Base-by-base conservation (phyloP, 768 basidiomycete species). In the Termitomyces sp. region DNA sequence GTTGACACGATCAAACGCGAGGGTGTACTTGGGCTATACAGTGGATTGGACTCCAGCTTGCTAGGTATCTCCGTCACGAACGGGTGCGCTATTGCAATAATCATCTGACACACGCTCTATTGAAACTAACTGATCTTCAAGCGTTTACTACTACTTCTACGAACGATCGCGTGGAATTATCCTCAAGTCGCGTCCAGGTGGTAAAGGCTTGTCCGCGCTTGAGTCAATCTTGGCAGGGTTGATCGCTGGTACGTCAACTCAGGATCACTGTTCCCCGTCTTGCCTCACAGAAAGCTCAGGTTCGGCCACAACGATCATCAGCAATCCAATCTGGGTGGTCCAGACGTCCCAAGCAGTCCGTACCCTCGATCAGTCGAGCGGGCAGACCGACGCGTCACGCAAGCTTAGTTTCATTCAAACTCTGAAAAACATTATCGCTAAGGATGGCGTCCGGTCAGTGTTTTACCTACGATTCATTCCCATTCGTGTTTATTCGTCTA, bases 321-420 rank as follows among this genome's bases (percentile, higher is more conserved):
- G 85, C 67, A 98, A 98, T 70, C 96, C 96, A 2, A 88, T 98
- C 57, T 99, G 97, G 97, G 93, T 97, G 46, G 78, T 98, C 21
- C 94, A 98, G 68, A 93, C 93, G 5, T 87, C 87, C 8, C 93
- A 96, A 68, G 86, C 89, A 9, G 86, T 88, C 32, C 79, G 76
- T 48, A 83, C 81, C 34, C 69, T 83, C 69, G 66, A 76, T 37
- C 49, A 59, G 40, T 53, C 61, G 11, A 60, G 60, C n/a, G 71
- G 73, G 42, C 60, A 68, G 11, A 55, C 66, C 28, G 67, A 68
- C 21, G 56, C 62, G 9, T 56, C 70, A 7, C 66, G 71, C 65
- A 83, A 82, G 57, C 79, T 85, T 22, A 79, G 84, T 12, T 75
- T 89, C 52, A 54, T 85, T 17, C 80, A 88, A 63, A 90, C 87